Evolutionary conservation across 106 monocot species (phyloP).

Genomic region (Gastrodia elata): DNA sequence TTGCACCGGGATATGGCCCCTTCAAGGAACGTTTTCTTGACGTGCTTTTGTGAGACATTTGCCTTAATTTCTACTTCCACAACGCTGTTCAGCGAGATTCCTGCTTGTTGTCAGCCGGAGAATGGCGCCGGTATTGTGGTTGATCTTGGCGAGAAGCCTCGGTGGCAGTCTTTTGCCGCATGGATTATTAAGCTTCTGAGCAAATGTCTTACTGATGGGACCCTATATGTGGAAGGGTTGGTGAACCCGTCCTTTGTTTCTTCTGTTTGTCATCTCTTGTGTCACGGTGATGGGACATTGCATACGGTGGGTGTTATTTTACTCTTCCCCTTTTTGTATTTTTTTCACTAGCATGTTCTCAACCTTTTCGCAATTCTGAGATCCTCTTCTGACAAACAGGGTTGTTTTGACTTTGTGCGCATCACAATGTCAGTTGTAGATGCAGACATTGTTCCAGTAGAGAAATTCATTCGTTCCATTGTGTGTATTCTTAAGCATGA

Average conservation of each 20-base stretch:
- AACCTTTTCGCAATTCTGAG: constrained; percentile 6
- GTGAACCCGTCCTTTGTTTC: constrained; percentile 40
- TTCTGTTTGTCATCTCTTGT: constrained; percentile 46
- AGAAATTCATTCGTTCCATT: constrained; percentile 70
- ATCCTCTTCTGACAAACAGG: constrained; percentile 33
- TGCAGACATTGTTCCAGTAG: constrained; percentile 38
- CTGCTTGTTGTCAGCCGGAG: constrained; percentile 38
- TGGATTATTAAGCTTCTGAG: constrained; percentile 69
- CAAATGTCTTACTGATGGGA: constrained; percentile 85
- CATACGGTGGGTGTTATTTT: constrained; percentile 55
- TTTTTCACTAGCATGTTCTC: background rate
- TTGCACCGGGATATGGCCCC: constrained; percentile 9
- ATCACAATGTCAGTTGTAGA: constrained; percentile 50
- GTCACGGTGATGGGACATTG: constrained; percentile 55
- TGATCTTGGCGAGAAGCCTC: constrained; percentile 46
- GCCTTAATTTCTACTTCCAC: constrained; percentile 28
- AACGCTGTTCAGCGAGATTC: constrained; percentile 54
- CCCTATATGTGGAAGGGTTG: constrained; percentile 78
- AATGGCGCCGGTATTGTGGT: constrained; percentile 61
- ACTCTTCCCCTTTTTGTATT: background rate
- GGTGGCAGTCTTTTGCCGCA: constrained; percentile 67
- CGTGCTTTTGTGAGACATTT: constrained; percentile 64
- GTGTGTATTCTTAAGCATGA: constrained; percentile 46
- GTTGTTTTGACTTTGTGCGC: constrained; percentile 89
- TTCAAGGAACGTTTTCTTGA: constrained; percentile 34